These are phyloP conservation scores for Pseudogymnoascus sp. DNA, from an alignment of 2,329 filamentous ascomycete genomes.

Conservation along the genomic window DNA sequence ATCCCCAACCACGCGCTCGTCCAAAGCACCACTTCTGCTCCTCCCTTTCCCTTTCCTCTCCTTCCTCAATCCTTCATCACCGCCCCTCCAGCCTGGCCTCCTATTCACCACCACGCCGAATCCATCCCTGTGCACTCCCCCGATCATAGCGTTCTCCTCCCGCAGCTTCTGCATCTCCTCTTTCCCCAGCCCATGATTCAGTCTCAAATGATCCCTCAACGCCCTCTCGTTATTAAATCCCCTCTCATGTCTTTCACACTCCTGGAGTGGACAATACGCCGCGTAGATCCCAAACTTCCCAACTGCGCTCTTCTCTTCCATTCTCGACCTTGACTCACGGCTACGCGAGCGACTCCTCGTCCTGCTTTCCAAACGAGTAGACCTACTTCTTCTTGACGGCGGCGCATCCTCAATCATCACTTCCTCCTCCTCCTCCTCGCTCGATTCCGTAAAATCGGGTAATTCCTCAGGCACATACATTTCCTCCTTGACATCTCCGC, in stretches of 20 bases:
- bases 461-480: conserved; percentile 23
- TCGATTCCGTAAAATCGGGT: background rate
- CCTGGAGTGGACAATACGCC: background rate
- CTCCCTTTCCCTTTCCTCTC: background rate
- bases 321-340: background rate
- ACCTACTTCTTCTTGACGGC: background rate
- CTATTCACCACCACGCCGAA: conserved; percentile 50
- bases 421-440: background rate
- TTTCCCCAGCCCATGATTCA: conserved; percentile 30
- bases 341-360: conserved; percentile 1
- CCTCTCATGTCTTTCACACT: background rate
- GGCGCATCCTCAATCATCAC: background rate
- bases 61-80: conserved; percentile 22
- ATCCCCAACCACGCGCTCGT: background rate
- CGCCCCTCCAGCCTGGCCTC: conserved; percentile 40
- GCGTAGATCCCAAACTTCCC: background rate
- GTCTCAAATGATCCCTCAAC: conserved; percentile 37
- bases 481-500: conserved; percentile 17
- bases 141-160: conserved; percentile 47
- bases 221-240: conserved; percentile 33
- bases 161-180: conserved; percentile 27
- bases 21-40: background rate
- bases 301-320: background rate
- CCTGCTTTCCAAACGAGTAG: background rate
- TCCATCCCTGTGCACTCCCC: conserved; percentile 59